Base-by-base conservation (phyloP, 352 stramenopile genomes). In the Phytophthora lateralis region DNA sequence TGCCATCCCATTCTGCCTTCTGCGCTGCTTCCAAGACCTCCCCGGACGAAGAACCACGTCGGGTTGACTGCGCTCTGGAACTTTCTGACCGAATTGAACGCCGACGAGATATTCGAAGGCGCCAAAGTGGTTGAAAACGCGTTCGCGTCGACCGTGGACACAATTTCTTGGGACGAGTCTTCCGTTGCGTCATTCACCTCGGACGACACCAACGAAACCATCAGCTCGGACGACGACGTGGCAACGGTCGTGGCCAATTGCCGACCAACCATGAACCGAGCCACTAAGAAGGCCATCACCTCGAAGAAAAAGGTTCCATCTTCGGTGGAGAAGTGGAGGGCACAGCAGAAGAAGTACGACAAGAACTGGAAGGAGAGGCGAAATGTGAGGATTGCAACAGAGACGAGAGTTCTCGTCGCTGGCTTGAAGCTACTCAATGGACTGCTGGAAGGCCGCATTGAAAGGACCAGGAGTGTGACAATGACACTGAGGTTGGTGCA, bases 341-440 rank as follows among this genome's bases (percentile, higher is more conserved):
- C 10, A 0, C 10, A 18, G 8, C 38, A 44, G 38, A 44, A 18
- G 17, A 12, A 15, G 2, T 44, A 44, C 38, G 38, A 44, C 38
- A 44, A 44, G 38, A 44, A 27, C 2, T 44, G 38, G 38, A 18
- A 44, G 15, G n/a, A 24, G 17, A 15, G 17, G 38, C 20, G 17
- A 26, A 44, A 27, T 6, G n/a, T 44, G 38, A 24, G 38, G 8
- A 20, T 20, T 1, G 35, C 42, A 42, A 43, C 42, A 12, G 47
- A 34, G n/a, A 24, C n/a, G n/a, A 55, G 44, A 24, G 15, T 54
- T 15, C 39, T 69, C 55, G 39, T 69, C 7, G 61, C 47, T 0
- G 61, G 61, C 18, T 29, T 69, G 11, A 65, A 65, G 11, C 47
- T 69, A 10, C 55, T 69, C 41, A 65, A 65, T 15, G 17, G 43